Conservation (phyloP, 2,329 filamentous ascomycete genomes). For the Apiospora koreana region DNA sequence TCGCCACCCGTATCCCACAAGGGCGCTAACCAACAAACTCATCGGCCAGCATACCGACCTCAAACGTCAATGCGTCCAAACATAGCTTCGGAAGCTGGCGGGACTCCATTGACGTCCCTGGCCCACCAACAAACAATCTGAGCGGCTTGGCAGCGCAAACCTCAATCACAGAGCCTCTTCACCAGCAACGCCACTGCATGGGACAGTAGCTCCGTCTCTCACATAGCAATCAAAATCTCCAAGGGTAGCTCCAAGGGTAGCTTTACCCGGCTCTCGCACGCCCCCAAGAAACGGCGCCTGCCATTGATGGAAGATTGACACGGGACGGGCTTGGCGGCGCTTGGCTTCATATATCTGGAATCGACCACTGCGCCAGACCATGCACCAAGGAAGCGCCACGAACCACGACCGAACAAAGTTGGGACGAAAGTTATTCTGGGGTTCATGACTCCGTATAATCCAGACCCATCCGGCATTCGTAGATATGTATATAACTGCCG, state of each 20-base stretch:
- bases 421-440: not conserved
- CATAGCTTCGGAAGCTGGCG: not conserved
- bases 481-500: not conserved
- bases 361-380: not conserved
- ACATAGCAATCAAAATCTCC: not conserved
- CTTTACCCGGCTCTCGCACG: not conserved
- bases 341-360: not conserved
- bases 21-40: not conserved
- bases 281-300: not conserved
- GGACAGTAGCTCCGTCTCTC: not conserved
- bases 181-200: not conserved
- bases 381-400: too few species aligned
- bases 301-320: constrained; percentile 2
- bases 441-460: too few species aligned
- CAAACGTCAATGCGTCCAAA: not conserved
- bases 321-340: not conserved
- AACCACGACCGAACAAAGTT: not conserved
- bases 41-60: not conserved
- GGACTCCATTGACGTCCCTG: not conserved
- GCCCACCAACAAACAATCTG: not conserved
- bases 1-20: not conserved
- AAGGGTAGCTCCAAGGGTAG: not conserved
- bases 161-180: not conserved
- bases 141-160: not conserved
- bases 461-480: not conserved